Evolutionary conservation across 352 stramenopile genomes (phyloP), one percentile per base, ranked within the genome.

Genomic region (Globisporangium echinulatum): DNA sequence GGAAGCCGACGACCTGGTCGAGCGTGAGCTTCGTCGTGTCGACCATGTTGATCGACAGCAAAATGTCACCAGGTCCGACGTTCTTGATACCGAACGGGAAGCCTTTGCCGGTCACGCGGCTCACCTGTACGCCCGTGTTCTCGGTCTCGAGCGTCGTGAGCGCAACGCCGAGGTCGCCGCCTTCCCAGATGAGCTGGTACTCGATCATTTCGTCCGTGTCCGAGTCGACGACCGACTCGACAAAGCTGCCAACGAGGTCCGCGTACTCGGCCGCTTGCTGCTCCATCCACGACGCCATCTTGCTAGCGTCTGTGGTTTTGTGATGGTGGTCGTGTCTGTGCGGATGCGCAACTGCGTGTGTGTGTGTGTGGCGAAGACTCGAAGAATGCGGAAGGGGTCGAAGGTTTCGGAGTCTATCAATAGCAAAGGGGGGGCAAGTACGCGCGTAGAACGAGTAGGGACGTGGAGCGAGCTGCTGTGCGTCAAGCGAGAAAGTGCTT

Each of bases 21-120:
- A 94, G 69, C 56, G 70, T 79, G 61, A 90, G 73, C 61, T 82
- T 86, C 62, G 84, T 88, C 36, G 77, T 92, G 64, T 92, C 82
- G 42, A 77, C 78, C 61, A 90, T 68, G 65, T 94, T 94, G 66
- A 94, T 92, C 17, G 81, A 88, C 8, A 94, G 75, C 64, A 94
- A 56, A 5, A 90, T 69, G 52, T 94, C 85, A 38, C 85, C 85
- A 7, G 85, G 66, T 4, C 81, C 82, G 56, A 94, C 85, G 68
- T 92, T 94, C 72, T 94, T 94, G 62, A 94, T 94, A 47, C 85
- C 85, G 25, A 92, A 92, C 10, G 85, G 85, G 63, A 94, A 94
- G 36, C 82, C 85, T 55, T 94, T 94, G 62, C 85, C 85, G 1
- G 85, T 94, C 19, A 92, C 78, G 55, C 85, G 85, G 49, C 81